Conservation (phyloP, 106 monocot genomes). For the Dendrobium huoshanense region DNA sequence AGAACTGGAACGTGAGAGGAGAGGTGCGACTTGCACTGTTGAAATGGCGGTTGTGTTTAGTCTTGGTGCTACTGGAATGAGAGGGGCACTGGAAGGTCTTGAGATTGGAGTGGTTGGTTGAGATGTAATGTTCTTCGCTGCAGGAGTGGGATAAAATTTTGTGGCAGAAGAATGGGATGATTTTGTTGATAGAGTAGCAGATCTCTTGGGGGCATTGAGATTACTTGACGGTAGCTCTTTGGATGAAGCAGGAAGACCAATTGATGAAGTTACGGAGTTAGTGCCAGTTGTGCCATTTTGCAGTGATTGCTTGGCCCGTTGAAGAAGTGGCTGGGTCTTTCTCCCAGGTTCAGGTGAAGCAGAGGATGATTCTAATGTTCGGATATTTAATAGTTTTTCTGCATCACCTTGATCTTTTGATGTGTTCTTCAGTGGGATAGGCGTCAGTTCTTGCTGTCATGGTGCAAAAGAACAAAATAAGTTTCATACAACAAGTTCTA, state of each 20-base stretch:
- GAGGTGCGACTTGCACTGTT: constrained; percentile 27
- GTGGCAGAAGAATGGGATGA: constrained; percentile 13
- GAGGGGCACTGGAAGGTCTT: constrained; percentile 80
- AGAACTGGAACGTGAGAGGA: constrained; percentile 58
- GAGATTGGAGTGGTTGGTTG: constrained; percentile 30
- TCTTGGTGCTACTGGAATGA: constrained; percentile 48
- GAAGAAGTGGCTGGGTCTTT: constrained; percentile 7
- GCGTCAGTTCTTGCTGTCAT: constrained; percentile 26
- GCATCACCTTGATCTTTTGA: constrained; percentile 30
- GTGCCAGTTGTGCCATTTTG: not conserved
- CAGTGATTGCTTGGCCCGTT: not conserved
- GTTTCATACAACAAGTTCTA: not conserved
- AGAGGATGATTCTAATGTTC: constrained; percentile 22
- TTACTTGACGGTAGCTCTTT: constrained; percentile 16
- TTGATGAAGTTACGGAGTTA: not conserved
- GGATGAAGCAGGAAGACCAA: not conserved
- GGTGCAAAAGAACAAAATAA: not conserved
- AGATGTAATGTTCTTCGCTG: constrained; percentile 12
- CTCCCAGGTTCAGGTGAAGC: constrained; percentile 28
- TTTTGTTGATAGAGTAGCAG: constrained; percentile 10
- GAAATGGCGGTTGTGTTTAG: constrained; percentile 28
- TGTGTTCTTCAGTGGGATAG: constrained; percentile 27
- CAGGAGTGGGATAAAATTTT: constrained; percentile 14
- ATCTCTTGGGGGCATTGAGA: constrained; percentile 7
- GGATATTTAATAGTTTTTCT: constrained; percentile 17